Evolutionary conservation across 495 filamentous ascomycete genomes (phyloP), one percentile per base, ranked within the genome.

Genomic region (Bacidia rubella): DNA sequence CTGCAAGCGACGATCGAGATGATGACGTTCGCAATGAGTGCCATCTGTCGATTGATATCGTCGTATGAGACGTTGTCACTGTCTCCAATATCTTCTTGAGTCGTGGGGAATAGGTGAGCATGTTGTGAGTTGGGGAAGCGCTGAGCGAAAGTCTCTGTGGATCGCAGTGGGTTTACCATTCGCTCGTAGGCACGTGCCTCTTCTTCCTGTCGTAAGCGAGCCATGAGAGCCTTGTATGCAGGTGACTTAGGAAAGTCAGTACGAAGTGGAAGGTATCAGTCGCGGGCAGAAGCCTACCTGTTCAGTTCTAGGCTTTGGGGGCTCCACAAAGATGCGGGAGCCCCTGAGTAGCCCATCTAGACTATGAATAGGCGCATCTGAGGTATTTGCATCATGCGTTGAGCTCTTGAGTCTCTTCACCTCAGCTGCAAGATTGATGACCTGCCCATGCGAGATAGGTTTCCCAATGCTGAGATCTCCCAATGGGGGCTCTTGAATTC

Each of bases 161-260:
- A 66, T n/a, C 67, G 70, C 51, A 63, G 68, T 52, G 81, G 78
- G 53, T 78, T 75, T 45, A 82, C 66, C 74, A 95, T 83, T 55
- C 81, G 77, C 50, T 85, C 76, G 68, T 97, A 98, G 11, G 76
- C 74, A 47, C 82, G 78, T 58, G 79, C 70, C 69, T 97, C 89
- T 61, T 85, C 81, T 59, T 89, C 80, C 43, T 74, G 74, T 42
- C 87, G 86, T 21, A 98, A 81, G 17, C 83, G 77, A 2, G 79
- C 76, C 90, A 97, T 98, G 2, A 92, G 68, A 7, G 80, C 86
- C 66, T 90, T 86, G 69, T 92, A 97, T 72, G 93, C 87, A 7
- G 83, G 69, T 11, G 77, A 84, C 87, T 97, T 54, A 1, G 32
- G 4, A 15, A 39, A 47, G 53, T 63, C 54, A 63, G 60, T 63